These are phyloP conservation scores for Inga laurina DNA, from an alignment of 306 rosid species.

Conservation along the genomic window DNA sequence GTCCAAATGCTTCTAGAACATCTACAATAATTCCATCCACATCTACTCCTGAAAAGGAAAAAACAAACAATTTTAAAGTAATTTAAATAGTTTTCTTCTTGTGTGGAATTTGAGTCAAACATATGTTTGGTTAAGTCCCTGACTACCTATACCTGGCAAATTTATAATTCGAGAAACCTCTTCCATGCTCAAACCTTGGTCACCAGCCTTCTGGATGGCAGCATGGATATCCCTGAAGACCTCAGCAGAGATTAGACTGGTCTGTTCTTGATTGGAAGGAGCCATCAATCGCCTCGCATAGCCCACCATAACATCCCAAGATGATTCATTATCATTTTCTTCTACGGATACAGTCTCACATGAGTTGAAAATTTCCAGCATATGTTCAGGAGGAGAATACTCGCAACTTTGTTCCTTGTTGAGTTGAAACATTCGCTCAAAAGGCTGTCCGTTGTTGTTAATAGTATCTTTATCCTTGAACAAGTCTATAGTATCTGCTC, in stretches of 20 bases:
- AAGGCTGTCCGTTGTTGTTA: slow-evolving; percentile 32
- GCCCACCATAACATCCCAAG: slow-evolving; percentile 80
- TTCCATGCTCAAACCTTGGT: slow-evolving; percentile 83
- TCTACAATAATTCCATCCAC: slow-evolving; percentile 62
- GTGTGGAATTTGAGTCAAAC: slow-evolving; percentile 21
- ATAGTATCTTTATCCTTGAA: slow-evolving; percentile 45
- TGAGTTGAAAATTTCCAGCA: slow-evolving; percentile 46
- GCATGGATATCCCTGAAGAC: slow-evolving; percentile 62
- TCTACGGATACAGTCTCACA: slow-evolving; percentile 38
- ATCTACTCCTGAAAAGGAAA: slow-evolving; percentile 58
- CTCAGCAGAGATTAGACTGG: slow-evolving; percentile 50
- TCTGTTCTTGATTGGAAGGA: slow-evolving; percentile 47
- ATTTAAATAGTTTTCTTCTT: slow-evolving; percentile 1
- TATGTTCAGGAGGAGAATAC: slow-evolving; percentile 39
- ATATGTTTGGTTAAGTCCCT: slow-evolving; percentile 12
- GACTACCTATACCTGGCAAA: slow-evolving; percentile 61
- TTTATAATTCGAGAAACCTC: slow-evolving; percentile 66
- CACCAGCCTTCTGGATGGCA: slow-evolving; percentile 86
- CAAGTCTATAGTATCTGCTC: slow-evolving; percentile 57
- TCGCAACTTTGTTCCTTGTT: slow-evolving; percentile 28
- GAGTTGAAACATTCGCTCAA: slow-evolving; percentile 35
- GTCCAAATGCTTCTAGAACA: slow-evolving; percentile 75
- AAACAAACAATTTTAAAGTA: slow-evolving; percentile 22
- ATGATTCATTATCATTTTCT: slow-evolving; percentile 47
- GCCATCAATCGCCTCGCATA: slow-evolving; percentile 57